Evolutionary conservation across 345 rosid species (phyloP), one percentile per base, ranked within the genome.

Genomic region (Eucalyptus regnans): DNA sequence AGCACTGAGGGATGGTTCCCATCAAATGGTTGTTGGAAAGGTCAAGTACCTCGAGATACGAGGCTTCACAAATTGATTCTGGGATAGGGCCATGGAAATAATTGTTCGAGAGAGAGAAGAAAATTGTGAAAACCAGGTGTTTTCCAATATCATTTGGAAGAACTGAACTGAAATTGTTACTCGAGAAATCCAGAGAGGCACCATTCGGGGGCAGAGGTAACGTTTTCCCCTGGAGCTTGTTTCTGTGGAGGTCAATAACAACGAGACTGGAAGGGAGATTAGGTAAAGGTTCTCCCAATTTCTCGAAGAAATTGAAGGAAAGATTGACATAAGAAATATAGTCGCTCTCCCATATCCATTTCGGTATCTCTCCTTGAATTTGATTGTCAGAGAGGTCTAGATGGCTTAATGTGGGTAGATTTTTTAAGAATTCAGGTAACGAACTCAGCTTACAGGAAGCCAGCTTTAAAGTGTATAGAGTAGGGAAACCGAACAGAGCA

Each of bases 331-430:
- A 86, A 17, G 6, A 66, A 41, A 91, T 90, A 41, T 1, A 2
- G 6, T 86, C 17, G 1, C 87, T 27, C 58, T 48, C 5, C 92
- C 94, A 91, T 48, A 94, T 89, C 97, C 96, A 95, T 1, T 44
- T 46, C 8, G 95, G 97, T 29, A 94, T 86, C 29, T 10, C 9
- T 54, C 94, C 93, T 14, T 11, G n/a, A 56, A 95, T 94, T 48
- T 89, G 89, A 89, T 95, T 94, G 18, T 87, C 87, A 5, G 96
- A 94, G 85, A 94, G 95, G 89, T 95, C 96, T 18, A 95, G 87
- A 41, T 31, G 0, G 10, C 0, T 0, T 8, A 95, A 25, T 6
- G 1, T 71, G 49, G 88, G 16, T 58, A 89, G 94, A 56, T 87
- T 90, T 17, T 81, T 48, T 29, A 94, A 56, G 43, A 90, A 89